phyloP scores from a whole-genome alignment of 2,329 filamentous ascomycete genomes.

The Hypomyces rosellus region DNA sequence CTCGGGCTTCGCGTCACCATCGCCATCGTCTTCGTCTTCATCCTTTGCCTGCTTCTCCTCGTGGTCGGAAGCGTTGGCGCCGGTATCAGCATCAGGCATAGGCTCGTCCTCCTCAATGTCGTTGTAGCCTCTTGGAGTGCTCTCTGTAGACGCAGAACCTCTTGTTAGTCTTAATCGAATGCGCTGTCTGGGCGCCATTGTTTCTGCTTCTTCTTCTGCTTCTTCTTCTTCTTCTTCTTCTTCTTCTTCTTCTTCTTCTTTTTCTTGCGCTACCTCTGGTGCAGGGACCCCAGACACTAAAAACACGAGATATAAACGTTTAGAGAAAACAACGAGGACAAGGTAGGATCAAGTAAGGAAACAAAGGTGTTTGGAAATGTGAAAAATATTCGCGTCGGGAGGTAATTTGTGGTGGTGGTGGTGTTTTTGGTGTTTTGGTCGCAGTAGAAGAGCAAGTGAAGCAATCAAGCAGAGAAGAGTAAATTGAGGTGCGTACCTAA shows the following conservation, averaged over 20 bases:
- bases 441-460: not conserved
- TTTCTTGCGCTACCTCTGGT: not conserved
- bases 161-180: slow-evolving; percentile 30
- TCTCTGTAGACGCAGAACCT: slow-evolving; percentile 29
- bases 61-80: slow-evolving; percentile 14
- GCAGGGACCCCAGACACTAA: not conserved
- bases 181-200: slow-evolving; percentile 23
- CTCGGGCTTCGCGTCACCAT: slow-evolving; percentile 20
- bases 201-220: not conserved
- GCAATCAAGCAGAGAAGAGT: slow-evolving; percentile 8
- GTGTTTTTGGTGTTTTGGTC: not conserved
- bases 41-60: slow-evolving; percentile 28
- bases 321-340: not conserved
- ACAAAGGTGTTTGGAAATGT: not conserved
- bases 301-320: not conserved
- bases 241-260: not conserved
- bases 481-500: slow-evolving; percentile 36
- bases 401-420: not conserved
- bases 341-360: not conserved
- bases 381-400: not conserved
- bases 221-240: not conserved
- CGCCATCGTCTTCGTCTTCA: slow-evolving; percentile 33
- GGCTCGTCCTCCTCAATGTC: slow-evolving; percentile 36
- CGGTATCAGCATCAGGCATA: slow-evolving; percentile 28
- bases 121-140: slow-evolving; percentile 35